Conservation (phyloP, 345 rosid species). For the Eucalyptus tenuipes region DNA sequence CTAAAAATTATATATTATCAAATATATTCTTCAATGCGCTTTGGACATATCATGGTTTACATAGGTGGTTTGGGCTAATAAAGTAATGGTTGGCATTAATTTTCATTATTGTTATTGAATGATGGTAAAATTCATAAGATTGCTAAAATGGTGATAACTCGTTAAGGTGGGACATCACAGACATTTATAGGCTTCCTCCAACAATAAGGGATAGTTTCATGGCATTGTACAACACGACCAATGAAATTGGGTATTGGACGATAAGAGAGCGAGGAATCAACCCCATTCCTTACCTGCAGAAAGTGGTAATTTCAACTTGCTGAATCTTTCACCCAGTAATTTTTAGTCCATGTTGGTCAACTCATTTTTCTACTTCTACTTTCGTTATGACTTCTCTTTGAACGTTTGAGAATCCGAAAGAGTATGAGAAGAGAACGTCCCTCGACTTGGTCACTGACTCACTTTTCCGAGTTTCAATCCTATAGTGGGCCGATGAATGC, state of each 20-base stretch:
- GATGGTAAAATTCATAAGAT: not conserved
- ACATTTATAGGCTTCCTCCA: not conserved
- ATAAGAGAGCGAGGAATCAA: not conserved
- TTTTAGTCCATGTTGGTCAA: not conserved
- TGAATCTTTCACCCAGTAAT: not conserved
- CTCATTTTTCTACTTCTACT: not conserved
- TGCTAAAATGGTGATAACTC: no score
- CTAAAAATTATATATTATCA: not conserved
- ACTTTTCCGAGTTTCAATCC: not conserved
- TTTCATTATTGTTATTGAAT: not conserved
- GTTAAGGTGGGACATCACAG: not conserved
- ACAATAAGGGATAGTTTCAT: not conserved
- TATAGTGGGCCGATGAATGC: slow-evolving; percentile 1
- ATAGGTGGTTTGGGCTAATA: not conserved
- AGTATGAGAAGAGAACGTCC: not conserved
- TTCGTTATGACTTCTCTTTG: not conserved
- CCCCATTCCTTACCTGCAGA: not conserved
- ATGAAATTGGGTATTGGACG: not conserved
- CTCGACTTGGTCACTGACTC: not conserved
- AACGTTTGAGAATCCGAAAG: not conserved
- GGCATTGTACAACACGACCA: not conserved
- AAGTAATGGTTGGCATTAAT: not conserved
- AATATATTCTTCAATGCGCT: not conserved
- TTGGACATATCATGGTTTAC: not conserved
- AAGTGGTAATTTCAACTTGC: not conserved